Evolutionary conservation across 768 basidiomycete species (phyloP), one percentile per base, ranked within the genome.

Genomic region (Tubosaeta sp.): DNA sequence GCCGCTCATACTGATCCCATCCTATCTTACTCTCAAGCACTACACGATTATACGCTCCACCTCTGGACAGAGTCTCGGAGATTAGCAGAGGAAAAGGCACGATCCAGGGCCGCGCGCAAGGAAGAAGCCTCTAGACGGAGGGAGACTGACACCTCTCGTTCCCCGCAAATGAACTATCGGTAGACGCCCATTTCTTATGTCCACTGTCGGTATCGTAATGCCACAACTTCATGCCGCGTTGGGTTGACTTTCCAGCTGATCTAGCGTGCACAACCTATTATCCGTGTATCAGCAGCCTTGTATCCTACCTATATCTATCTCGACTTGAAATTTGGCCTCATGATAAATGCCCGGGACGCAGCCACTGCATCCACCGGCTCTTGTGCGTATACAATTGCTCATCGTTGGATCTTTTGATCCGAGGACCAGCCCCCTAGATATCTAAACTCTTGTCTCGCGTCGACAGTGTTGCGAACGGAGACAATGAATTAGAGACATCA

Each of bases 1-100:
- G 42, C 53, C 2, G 8, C 45, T 32, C 43, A 9, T 19, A 59
- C 56, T 25, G 63, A 71, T 57, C 74, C 77, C 8, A 69, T 85
- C 59, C 62, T 73, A 43, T 72, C 73, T 33, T 88, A 88, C 61
- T 80, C 86, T 16, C 82, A 79, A 59, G 75, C 83, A 41, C 69
- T 88, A 32, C 82, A 86, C 64, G 75, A 84, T 51, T 86, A 85
- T 55, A 87, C 86, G 27, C 75, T 86, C 46, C 74, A 65, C 38
- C 74, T 85, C 46, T 86, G 85, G 84, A 79, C 80, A 46, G 82
- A 86, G 62, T 83, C 84, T 6, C 74, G 83, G 60, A 76, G 77
- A 59, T 63, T 74, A 51, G 79, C 77, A 35, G 84, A 85, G 61
- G 80, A 84, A 61, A 70, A 68, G 52, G 69, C 74, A 17, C 68